Conservation (phyloP, 106 monocot species). For the Dactylorhiza incarnata region DNA sequence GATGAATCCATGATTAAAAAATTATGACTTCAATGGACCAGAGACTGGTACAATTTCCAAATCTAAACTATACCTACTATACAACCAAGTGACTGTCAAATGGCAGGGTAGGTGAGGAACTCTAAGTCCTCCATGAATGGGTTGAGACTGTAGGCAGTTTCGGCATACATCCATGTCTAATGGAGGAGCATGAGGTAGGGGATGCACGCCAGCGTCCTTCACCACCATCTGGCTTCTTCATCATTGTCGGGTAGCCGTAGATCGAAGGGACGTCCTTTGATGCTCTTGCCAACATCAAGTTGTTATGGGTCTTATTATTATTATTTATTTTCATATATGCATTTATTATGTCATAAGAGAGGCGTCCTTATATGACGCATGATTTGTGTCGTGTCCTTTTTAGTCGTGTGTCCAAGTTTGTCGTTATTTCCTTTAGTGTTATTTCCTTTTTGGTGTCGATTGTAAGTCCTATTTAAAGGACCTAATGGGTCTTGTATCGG, state of each 20-base stretch:
- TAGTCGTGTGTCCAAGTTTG: too few relatives aligned
- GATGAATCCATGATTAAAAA: not conserved
- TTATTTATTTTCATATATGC: too few relatives aligned
- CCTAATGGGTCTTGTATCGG: too few relatives aligned
- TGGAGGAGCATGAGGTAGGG: conserved; percentile 53
- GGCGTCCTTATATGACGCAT: too few relatives aligned
- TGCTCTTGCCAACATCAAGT: too few relatives aligned
- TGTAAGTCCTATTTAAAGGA: too few relatives aligned
- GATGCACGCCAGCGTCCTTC: conserved; percentile 60
- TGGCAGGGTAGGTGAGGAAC: too few relatives aligned
- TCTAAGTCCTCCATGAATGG: conserved; percentile 49
- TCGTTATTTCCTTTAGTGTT: too few relatives aligned
- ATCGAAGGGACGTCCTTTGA: conserved; percentile 57
- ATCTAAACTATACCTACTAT: not conserved
- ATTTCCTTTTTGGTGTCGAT: too few relatives aligned
- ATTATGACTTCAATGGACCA: not conserved
- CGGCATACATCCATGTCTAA: conserved; percentile 43
- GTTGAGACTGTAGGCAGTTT: conserved; percentile 47
- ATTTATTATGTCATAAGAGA: too few relatives aligned
- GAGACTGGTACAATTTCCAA: not conserved
- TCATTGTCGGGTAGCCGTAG: conserved; percentile 60
- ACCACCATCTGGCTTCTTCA: conserved; percentile 67
- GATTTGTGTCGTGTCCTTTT: too few relatives aligned
- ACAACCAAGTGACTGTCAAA: not conserved
- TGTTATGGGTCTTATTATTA: too few relatives aligned